Evolutionary conservation across 768 basidiomycete genomes (phyloP).

Genomic region (Tulasnella calospora): DNA sequence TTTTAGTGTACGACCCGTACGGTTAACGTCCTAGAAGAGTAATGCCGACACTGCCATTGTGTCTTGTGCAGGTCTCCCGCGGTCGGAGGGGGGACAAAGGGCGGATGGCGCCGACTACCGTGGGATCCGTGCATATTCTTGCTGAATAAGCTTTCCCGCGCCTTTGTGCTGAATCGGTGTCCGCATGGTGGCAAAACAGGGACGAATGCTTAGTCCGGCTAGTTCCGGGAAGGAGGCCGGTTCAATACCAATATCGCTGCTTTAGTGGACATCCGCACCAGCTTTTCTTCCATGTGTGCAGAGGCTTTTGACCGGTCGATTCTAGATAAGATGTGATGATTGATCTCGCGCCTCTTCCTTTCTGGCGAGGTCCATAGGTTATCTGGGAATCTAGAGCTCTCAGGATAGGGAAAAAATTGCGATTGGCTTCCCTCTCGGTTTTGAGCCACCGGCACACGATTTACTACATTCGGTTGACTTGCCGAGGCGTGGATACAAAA

Average conservation of each 20-base stretch:
- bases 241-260: too few species aligned
- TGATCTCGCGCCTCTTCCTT: too few species aligned
- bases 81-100: neutral
- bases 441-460: too few species aligned
- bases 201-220: neutral
- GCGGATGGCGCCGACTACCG: neutral
- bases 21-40: neutral
- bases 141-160: neutral
- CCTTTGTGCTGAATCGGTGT: neutral
- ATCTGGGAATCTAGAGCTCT: too few species aligned
- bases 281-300: too few species aligned
- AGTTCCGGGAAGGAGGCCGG: neutral
- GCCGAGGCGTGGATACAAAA: neutral
- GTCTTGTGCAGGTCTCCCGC: neutral
- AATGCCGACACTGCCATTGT: neutral
- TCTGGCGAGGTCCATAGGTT: too few species aligned
- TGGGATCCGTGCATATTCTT: neutral
- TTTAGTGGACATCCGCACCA: too few species aligned
- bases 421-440: too few species aligned
- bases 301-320: too few species aligned
- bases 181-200: neutral
- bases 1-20: neutral
- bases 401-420: too few species aligned
- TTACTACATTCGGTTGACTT: too few species aligned
- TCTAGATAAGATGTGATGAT: too few species aligned